Evolutionary conservation across 768 basidiomycete genomes (phyloP).

Genomic region (Boletus rubescentipes): DNA sequence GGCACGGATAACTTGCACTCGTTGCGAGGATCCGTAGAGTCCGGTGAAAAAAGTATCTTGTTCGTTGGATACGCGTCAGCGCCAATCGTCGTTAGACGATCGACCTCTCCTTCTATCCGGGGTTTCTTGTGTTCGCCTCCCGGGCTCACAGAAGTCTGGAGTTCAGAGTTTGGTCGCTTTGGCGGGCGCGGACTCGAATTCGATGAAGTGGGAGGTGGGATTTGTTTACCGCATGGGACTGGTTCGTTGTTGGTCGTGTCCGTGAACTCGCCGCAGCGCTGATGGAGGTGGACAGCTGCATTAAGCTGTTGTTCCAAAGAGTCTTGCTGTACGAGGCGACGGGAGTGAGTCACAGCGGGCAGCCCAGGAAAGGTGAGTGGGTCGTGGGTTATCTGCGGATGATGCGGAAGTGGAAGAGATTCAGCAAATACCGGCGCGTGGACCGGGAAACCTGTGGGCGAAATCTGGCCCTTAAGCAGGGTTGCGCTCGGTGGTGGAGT

Average conservation of each 20-base stretch:
- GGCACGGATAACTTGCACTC: neutral
- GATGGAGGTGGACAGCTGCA: neutral
- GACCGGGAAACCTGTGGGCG: constrained; percentile 10
- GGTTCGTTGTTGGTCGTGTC: constrained; percentile 1
- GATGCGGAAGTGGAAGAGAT: constrained; percentile 8
- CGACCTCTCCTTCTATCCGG: constrained; percentile 14
- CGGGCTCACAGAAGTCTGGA: constrained; percentile 3
- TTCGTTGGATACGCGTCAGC: neutral
- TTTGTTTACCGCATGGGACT: neutral
- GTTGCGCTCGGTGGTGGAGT: constrained; percentile 20
- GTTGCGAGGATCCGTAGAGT: neutral
- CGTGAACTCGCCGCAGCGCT: neutral
- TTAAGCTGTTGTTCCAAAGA: constrained; percentile 2
- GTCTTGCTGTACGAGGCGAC: neutral
- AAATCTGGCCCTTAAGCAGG: constrained; percentile 4
- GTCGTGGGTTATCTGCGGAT: neutral
- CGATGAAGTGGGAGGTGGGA: neutral
- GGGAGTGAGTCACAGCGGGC: constrained; percentile 1
- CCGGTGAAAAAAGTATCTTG: neutral
- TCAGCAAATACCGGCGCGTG: constrained; percentile 8
- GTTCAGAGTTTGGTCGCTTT: constrained; percentile 21
- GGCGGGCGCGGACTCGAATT: constrained; percentile 1
- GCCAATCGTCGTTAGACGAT: neutral
- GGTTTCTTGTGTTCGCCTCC: constrained; percentile 20
- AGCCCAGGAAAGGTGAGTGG: constrained; percentile 4